Conservation (phyloP, 139 green algal species). For the Tetradesmus lagerheimii region DNA sequence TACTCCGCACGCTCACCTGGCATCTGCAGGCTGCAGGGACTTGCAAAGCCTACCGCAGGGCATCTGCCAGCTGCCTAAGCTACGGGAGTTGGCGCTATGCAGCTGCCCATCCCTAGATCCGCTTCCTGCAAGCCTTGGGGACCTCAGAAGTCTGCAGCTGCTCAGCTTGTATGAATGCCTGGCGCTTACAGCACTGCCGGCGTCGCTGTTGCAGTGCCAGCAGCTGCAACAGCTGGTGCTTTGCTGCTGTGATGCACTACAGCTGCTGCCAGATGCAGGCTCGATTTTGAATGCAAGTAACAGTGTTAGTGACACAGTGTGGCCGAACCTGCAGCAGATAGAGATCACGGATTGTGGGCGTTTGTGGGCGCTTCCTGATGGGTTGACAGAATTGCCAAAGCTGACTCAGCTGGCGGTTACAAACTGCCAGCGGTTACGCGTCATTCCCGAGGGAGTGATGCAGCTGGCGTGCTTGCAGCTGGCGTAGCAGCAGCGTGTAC, state of each 20-base stretch:
- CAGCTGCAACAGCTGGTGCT: neutral
- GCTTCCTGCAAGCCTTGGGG: neutral
- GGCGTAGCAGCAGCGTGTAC: neutral
- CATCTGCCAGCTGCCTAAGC: neutral
- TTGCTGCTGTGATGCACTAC: neutral
- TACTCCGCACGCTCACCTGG: no score
- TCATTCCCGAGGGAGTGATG: constrained; percentile 4
- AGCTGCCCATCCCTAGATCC: neutral
- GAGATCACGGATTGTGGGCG: neutral
- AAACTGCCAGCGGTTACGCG: neutral
- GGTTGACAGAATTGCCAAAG: neutral
- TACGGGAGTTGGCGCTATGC: neutral
- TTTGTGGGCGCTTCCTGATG: neutral
- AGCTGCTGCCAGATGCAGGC: neutral
- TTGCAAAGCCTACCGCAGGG: neutral
- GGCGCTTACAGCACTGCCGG: neutral
- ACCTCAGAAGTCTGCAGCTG: neutral
- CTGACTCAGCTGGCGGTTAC: neutral
- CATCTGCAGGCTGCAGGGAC: neutral
- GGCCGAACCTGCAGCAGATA: neutral
- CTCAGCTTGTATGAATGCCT: neutral
- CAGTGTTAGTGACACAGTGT: neutral
- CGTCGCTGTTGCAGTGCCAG: neutral
- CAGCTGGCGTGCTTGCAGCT: constrained; percentile 19
- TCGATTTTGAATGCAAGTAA: neutral